Base-by-base conservation (phyloP, 768 basidiomycete genomes). In the Hericium erinaceus region DNA sequence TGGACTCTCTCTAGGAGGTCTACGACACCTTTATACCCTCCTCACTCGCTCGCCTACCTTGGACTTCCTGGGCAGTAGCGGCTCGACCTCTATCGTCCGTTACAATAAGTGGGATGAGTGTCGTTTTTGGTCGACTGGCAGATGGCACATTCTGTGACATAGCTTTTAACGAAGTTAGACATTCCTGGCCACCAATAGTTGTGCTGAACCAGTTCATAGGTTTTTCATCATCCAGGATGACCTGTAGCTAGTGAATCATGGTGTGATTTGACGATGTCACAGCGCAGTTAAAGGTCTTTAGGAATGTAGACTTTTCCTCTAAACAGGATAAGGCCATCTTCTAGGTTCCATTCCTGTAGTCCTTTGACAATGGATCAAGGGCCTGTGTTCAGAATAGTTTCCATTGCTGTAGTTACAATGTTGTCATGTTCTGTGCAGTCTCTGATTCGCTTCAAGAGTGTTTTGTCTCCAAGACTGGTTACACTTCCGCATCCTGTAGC, bases 161-260 rank as follows among this genome's bases (percentile, higher is more conserved):
- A 73, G 1, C 22, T 20, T 1, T 52, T 20, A 10, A 72, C 44
- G 22, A 62, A 60, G 2, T 11, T 26, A 0, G 54, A 53, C 55
- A 72, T 64, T 0, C 55, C 48, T 2, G 66, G 71, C 71, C 71
- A 72, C 65, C 60, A 65, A 55, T 48, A 71, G 6, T 63, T 20
- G 9, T 48, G 9, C 20, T 39, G 10, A 33, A 57, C 39, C 12
- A 40, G n/a, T 39, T 57, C 48, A 11, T 39, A 22, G 7, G 37
- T 57, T 39, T 57, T 57, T 33, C 20, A 13, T 18, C 28, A 8
- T n/a, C 56, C 56, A 8, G 48, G 56, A 24, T 57, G 56, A 7
- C 48, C 46, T 49, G 56, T 37, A 7, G 15, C 37, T 11, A 40
- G 48, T 8, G 46, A 15, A 38, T 57, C 39, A 40, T 57, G 56